Evolutionary conservation across 106 monocot species (phyloP), one percentile per base, ranked within the genome.

Genomic region (Platanthera guangdongensis): DNA sequence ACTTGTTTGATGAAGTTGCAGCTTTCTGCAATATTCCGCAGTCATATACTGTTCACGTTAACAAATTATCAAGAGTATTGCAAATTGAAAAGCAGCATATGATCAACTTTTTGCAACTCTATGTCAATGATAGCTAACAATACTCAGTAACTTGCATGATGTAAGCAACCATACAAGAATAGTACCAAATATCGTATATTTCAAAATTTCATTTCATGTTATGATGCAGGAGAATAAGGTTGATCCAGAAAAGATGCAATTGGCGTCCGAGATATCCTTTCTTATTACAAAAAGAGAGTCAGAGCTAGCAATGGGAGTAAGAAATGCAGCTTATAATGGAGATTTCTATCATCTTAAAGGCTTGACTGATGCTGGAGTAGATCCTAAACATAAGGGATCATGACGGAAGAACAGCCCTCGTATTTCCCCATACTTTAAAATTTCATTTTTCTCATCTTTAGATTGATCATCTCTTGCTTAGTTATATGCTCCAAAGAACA

Each of bases 321-420:
- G 86, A 52, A 87, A 79, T 87, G 86, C 92, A 45, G 86, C 86
- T 47, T 85, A 89, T 57, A 80, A 92, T 70, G 86, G 88, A 16
- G 88, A 88, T 51, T 50, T 89, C 13, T 67, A 81, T 22, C 86
- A 77, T 81, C 81, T 92, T 46, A 92, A 89, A 85, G 80, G 69
- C 10, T 78, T 92, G 52, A 86, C 86, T 19, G 85, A 86, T 80
- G 86, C 88, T 1, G 92, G 92, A 47, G 86, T 81, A 65, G 88
- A 92, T 86, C 92, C 92, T 55, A n/a, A 86, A 73, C 78, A 88
- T 84, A 82, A 64, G 78, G 4, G 85, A 88, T 52, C 87, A 88
- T 60, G 86, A 88, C 80, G 92, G 92, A 19, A 86, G 92, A 50
- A 92, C 88, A 14, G 82, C 92, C 65, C 76, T 88, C n/a, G 92